Evolutionary conservation across 2,329 filamentous ascomycete species (phyloP), one percentile per base, ranked within the genome.

Genomic region (Magnaporthiopsis incrustans): DNA sequence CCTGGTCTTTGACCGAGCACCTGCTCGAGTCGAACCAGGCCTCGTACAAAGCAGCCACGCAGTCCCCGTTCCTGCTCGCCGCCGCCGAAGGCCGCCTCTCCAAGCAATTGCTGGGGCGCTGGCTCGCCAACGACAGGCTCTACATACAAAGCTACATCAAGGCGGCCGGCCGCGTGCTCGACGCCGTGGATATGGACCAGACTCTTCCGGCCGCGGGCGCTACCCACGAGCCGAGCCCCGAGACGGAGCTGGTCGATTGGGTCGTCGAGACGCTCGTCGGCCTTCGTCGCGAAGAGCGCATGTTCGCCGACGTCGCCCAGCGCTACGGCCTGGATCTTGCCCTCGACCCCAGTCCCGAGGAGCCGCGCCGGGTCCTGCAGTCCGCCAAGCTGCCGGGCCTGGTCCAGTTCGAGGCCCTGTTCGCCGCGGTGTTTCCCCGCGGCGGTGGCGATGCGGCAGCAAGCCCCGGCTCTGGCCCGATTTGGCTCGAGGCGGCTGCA

Each of bases 51-150:
- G 74, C 75, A 33, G 87, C 89, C 14, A 91, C 88, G 0, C 85
- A 88, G 66, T 82, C 86, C 63, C 79, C 84, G 0, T 91, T 92
- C 75, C 83, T 92, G 62, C 79, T 78, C 14, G 80, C 84, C 60
- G 88, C 89, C 7, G 88, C 88, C 18, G 78, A 80, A 64, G 89
- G 89, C 27, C 82, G 80, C 0, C 77, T 89, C 25, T 77, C 83
- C 25, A 84, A 84, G 61, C 70, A 77, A 0, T 75, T 79, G 1
- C 77, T 91, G 14, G 81, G 82, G 26, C 79, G 81, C 72, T 92
- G 89, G 89, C 84, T 92, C 58, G 84, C 85, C 15, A 89, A 90
- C 73, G 89, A 91, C 73, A 80, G 86, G 11, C 82, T 91, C 65
- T 89, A 91, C 74, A 85, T 88, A 44, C 86, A 89, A 67, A 83